Base-by-base conservation (phyloP, 768 basidiomycete species). In the Roridomyces roridus region DNA sequence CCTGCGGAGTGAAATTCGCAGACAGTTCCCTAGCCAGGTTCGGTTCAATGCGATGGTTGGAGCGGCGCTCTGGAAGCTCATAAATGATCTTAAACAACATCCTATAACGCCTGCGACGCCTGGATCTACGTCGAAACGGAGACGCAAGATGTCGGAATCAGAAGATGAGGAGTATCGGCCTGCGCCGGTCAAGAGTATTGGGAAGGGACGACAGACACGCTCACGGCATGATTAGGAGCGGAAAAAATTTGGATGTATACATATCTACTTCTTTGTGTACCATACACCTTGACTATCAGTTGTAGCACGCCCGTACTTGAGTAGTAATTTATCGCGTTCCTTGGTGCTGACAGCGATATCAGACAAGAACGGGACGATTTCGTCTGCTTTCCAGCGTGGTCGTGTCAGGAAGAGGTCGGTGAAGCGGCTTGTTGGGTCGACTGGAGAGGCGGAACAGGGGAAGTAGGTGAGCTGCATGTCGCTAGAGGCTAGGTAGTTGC, bases 301-400 rank as follows among this genome's bases (percentile, higher is more conserved):
- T 39, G 87, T 81, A 3, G 91, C 84, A 42, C 96, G 79, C 31
- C 92, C 92, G 66, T 89, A 92, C 74, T 94, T 98, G 39, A 93
- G 82, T 35, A 97, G 74, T 59, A 96, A 68, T 69, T 88, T 94
- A 68, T 98, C 96, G 36, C 91, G 80, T 67, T 93, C 93, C 71
- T 97, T 96, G 8, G 77, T 74, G 67, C 92, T 87, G n/a, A 94
- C 78, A 0, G 88, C 88, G 51, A 97, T 85, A 59, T 94, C 94
- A 6, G 78, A 72, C 12, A 98, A 74, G 74, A 96, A 98, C 5
- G 90, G 91, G 24, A 76, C 73, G 57, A 98, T 90, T 17, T 96
- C 93, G 12, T 89, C 86, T 6, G 80, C 82, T 65, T 81, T 86
- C 93, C 94, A 95, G 41, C 83, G 83, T 20, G 83, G 60, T 6